Conservation (phyloP, 1,139 yeast genomes). For the Wickerhamomyces sp. region DNA sequence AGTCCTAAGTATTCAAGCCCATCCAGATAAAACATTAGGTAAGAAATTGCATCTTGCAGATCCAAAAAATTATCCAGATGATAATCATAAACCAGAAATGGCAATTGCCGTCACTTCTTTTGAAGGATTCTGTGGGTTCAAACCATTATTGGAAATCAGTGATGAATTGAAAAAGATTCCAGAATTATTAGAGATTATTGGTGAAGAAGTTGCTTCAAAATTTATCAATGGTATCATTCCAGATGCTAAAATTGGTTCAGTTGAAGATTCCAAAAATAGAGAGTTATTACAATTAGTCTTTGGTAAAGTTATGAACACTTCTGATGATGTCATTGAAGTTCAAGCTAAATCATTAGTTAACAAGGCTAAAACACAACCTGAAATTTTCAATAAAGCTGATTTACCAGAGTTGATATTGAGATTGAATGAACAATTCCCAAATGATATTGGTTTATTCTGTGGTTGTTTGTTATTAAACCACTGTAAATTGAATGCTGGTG, state of each 20-base stretch:
- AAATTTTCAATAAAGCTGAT: conserved; percentile 35
- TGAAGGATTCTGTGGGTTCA: conserved; percentile 97
- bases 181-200: conserved; percentile 69
- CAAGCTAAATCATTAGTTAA: conserved; percentile 58
- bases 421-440: conserved; percentile 82
- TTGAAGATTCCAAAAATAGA: conserved; percentile 50
- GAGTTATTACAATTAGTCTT: conserved; percentile 69
- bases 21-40: conserved; percentile 88
- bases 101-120: conserved; percentile 94
- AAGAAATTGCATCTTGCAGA: conserved; percentile 70
- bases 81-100: conserved; percentile 98
- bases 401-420: conserved; percentile 71
- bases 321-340: conserved; percentile 46
- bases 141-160: conserved; percentile 77
- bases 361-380: conserved; percentile 53
- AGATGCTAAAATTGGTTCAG: conserved; percentile 33
- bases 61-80: conserved; percentile 95
- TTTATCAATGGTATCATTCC: conserved; percentile 48
- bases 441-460: conserved; percentile 92
- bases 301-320: conserved; percentile 75
- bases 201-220: conserved; percentile 47
- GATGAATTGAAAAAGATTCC: conserved; percentile 64
- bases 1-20: conserved; percentile 95
- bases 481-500: conserved; percentile 79
- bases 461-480: conserved; percentile 92